Evolutionary conservation across 179 eudicot genomes (phyloP), one percentile per base, ranked within the genome.

Genomic region (Silene noctiflora): DNA sequence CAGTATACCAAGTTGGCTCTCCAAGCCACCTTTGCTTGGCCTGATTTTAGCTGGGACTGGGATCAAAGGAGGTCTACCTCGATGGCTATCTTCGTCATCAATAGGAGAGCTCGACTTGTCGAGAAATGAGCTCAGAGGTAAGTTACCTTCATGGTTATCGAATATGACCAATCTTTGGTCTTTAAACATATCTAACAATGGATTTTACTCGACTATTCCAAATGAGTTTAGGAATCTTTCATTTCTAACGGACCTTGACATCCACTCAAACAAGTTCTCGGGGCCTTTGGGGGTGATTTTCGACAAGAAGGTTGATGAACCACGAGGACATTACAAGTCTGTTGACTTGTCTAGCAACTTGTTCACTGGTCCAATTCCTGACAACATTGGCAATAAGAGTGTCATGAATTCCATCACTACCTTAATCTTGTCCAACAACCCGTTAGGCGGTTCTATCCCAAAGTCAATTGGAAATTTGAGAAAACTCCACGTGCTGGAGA

Each of bases 81-180:
- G 60, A n/a, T 75, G 77, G 77, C 29, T 75, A 12, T 75, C 71
- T n/a, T 75, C 77, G 4, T 75, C 71, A 17, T 29, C 70, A 64
- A 48, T 75, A 63, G 70, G 61, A 3, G 22, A 17, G 35, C 88
- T 90, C 2, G 91, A 90, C 75, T 71, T 88, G 62, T 90, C 91
- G 12, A 82, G 82, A 71, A 90, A 90, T 69, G 80, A 60, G 11
- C 75, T 91, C 69, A 80, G 33, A 46, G 96, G 97, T 16, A 86
- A 82, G 79, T 55, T 92, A 24, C 97, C 96, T 12, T 20, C 73
- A 22, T 90, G 93, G 91, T 88, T 92, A 0, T 93, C 89, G 13
- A 91, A 91, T 88, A 88, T 91, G 92, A 87, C 87, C 0, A 86
- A 75, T 64, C 86, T 92, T 14, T 85, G 86, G 0, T 74, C 71